Evolutionary conservation across 164 flowering plant genomes (phyloP).

Genomic region (Dillenia suffruticosa): DNA sequence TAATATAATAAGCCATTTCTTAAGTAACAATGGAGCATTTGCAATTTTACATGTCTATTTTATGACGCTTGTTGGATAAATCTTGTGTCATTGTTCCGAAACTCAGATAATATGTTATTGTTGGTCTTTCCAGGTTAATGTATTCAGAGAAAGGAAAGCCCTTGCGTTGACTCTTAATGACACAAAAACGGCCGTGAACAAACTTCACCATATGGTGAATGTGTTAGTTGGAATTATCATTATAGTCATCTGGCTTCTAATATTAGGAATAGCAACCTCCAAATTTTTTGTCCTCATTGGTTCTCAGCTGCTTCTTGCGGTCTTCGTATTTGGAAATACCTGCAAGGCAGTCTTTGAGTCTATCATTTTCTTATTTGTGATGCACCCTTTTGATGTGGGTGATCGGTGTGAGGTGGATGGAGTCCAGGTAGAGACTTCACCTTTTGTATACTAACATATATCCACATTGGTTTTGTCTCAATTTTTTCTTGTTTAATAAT

Average conservation of each 20-base stretch:
- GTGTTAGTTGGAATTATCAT: constrained; percentile 32
- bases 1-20: not conserved
- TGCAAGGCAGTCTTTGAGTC: constrained; percentile 60
- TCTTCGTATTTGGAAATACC: constrained; percentile 63
- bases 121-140: constrained; percentile 34
- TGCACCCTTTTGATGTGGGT: constrained; percentile 73
- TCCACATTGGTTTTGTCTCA: not conserved
- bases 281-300: constrained; percentile 32
- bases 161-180: constrained; percentile 60
- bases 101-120: too few relatives aligned
- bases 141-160: constrained; percentile 56
- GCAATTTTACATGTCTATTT: too few relatives aligned
- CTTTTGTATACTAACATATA: not conserved
- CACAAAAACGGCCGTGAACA: constrained; percentile 65
- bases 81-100: too few relatives aligned
- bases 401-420: constrained; percentile 69
- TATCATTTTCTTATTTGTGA: constrained; percentile 51
- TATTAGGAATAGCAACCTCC: constrained; percentile 42
- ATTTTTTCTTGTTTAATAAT: too few relatives aligned
- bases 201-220: constrained; percentile 47
- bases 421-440: constrained; percentile 33
- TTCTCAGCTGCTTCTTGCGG: constrained; percentile 51
- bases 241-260: constrained; percentile 30
- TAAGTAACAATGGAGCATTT: too few relatives aligned
- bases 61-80: too few relatives aligned